These are phyloP conservation scores for Skeletonema grethae DNA, from an alignment of 108 stramenopile species.

Conservation along the genomic window DNA sequence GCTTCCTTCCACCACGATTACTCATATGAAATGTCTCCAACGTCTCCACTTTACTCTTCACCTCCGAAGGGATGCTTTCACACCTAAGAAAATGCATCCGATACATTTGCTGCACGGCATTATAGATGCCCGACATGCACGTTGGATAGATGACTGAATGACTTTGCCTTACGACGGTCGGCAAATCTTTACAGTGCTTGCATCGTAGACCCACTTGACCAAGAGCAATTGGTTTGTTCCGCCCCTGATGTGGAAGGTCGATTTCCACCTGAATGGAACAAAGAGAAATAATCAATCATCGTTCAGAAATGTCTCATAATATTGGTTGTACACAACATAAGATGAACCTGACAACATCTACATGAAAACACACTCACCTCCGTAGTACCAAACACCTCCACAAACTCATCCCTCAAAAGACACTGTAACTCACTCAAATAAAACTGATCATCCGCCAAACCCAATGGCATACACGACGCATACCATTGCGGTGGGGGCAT, in stretches of 20 bases:
- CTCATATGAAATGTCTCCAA: constrained; percentile 65
- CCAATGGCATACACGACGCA: constrained; percentile 63
- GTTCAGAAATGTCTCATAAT: constrained; percentile 22
- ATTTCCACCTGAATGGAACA: constrained; percentile 40
- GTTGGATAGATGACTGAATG: constrained; percentile 80
- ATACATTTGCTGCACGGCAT: constrained; percentile 88
- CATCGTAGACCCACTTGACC: constrained; percentile 90
- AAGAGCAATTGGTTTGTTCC: constrained; percentile 87
- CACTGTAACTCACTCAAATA: constrained; percentile 88
- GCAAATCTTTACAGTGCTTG: constrained; percentile 78
- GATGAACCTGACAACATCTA: too few species aligned
- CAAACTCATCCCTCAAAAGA: constrained; percentile 76
- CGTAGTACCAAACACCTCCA: constrained; percentile 83
- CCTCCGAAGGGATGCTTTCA: constrained; percentile 60
- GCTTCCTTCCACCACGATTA: constrained; percentile 86
- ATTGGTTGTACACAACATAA: too few species aligned
- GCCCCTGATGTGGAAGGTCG: constrained; percentile 80
- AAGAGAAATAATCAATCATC: constrained; percentile 3
- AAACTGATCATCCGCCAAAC: constrained; percentile 80
- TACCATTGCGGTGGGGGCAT: constrained; percentile 55
- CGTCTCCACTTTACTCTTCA: constrained; percentile 59
- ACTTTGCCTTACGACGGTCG: constrained; percentile 63
- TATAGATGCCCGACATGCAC: constrained; percentile 85
- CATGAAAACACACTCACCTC: constrained; percentile 23
- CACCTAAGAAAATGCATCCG: constrained; percentile 81